Percentiles rank a stretch among this genome's conserved stretches.
Evolutionary conservation across 805 yeast species (phyloP).

Genomic region (Cyberlindnera suaveolens): DNA sequence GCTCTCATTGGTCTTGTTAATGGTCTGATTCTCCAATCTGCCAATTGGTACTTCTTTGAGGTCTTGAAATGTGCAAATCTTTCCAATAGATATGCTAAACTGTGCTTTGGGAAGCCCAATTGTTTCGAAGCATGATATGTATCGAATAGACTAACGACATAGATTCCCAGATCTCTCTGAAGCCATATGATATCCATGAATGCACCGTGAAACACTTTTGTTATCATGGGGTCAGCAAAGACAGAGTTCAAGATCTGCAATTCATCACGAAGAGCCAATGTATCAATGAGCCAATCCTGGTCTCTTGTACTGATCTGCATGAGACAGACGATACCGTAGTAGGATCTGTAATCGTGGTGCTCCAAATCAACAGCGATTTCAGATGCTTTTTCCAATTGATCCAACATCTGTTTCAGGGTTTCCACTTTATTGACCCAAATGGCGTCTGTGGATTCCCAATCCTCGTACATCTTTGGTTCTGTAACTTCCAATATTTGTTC

Average conservation of each 20-base stretch:
- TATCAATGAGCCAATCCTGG: conserved; percentile 85
- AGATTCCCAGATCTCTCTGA: conserved; percentile 90
- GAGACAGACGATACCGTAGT: conserved; percentile 82
- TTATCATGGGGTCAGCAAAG: conserved; percentile 72
- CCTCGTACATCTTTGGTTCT: conserved; percentile 44
- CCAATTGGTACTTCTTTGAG: conserved; percentile 89
- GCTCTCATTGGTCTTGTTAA: conserved; percentile 65
- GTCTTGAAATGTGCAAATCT: conserved; percentile 77
- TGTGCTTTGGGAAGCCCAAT: conserved; percentile 73
- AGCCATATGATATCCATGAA: conserved; percentile 96
- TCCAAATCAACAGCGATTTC: conserved; percentile 93
- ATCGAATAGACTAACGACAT: conserved; percentile 84
- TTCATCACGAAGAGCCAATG: conserved; percentile 71
- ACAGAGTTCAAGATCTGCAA: conserved; percentile 60
- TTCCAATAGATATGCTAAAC: conserved; percentile 81
- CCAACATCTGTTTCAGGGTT: conserved; percentile 47
- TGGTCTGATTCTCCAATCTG: conserved; percentile 95
- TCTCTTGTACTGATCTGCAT: conserved; percentile 86
- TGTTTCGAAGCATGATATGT: conserved; percentile 84
- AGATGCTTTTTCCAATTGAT: conserved; percentile 39
- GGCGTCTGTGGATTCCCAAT: conserved; percentile 63
- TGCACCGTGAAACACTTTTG: conserved; percentile 94
- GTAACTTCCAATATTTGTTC: conserved; percentile 38
- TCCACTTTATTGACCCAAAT: conserved; percentile 65
- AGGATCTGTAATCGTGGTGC: conserved; percentile 89